Conservation (phyloP, 805 yeast species). For the Hanseniaspora valbyensis region DNA sequence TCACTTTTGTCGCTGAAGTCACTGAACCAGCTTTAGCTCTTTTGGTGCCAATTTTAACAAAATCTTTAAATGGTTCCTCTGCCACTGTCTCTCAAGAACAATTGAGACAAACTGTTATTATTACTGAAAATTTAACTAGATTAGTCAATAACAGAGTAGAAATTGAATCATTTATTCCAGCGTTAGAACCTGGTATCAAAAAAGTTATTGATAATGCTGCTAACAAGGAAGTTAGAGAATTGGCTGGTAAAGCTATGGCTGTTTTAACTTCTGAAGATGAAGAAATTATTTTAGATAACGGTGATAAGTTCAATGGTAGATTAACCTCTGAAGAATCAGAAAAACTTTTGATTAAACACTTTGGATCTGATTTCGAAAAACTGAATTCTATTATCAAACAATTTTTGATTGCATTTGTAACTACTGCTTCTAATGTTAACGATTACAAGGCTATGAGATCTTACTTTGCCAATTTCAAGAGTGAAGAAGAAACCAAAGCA, state of each 20-base stretch:
- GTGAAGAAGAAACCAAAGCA: conserved; percentile 31
- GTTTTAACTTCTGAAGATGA: conserved; percentile 77
- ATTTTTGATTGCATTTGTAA: conserved; percentile 45
- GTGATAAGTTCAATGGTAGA: conserved; percentile 61
- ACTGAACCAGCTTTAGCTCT: conserved; percentile 89
- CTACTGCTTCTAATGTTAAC: conserved; percentile 59
- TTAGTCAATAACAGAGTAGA: conserved; percentile 88
- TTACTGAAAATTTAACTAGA: conserved; percentile 89
- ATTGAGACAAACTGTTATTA: conserved; percentile 91
- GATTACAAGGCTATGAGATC: conserved; percentile 55
- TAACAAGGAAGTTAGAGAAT: conserved; percentile 88
- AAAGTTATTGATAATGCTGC: conserved; percentile 84
- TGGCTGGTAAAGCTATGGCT: conserved; percentile 73
- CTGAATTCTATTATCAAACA: conserved; percentile 32
- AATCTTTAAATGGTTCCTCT: conserved; percentile 71
- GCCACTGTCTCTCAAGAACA: conserved; percentile 65
- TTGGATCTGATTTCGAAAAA: conserved; percentile 27
- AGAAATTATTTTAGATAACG: conserved; percentile 34
- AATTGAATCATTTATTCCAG: conserved; percentile 77
- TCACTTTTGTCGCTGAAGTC: conserved; percentile 96
- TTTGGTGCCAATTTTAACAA: conserved; percentile 82
- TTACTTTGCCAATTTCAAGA: conserved; percentile 38
- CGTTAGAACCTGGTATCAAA: conserved; percentile 79
- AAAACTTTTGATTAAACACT: conserved; percentile 27
- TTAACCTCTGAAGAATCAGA: conserved; percentile 45